Base-by-base conservation (phyloP, 2,329 filamentous ascomycete species). In the Chaetomiaceae sp. region DNA sequence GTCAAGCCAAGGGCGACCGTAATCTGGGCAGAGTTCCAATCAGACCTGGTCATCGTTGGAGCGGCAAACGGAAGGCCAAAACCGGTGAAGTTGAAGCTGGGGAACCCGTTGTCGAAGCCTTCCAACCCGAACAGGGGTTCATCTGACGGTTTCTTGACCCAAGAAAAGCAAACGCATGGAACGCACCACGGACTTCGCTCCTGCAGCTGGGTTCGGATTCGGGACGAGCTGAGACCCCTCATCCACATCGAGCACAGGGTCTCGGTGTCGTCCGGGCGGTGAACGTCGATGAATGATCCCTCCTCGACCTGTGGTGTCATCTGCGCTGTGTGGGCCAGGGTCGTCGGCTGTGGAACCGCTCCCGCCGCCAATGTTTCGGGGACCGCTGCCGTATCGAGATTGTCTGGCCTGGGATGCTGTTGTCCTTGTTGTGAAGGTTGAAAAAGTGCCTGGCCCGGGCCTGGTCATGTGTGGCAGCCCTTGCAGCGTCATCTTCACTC, bases 281-380 rank as follows among this genome's bases (percentile, higher is more conserved):
- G 27, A 31, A 12, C 9, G 27, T 9, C 4, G 4, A 3, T 31
- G 3, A 9, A 31, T 9, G 27, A 31, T 9, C 25, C 27, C 27
- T 9, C 27, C 8, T 31, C 14, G 8, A 12, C 8, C 14, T 31
- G 27, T 9, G 9, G 25, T 27, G 19, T 25, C 43, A 34, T 46
- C 3, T 22, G 33, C 9, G n/a, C 31, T 15, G 33, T 7, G 34
- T 48, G 46, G 36, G 23, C 34, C 46, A 33, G 44, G 44, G 44
- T 33, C 15, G 31, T 15, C 33, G 44, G 27, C 36, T 19, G 48
- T 50, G 38, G 47, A 43, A 43, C 38, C 27, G 6, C 19, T 12
- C 6, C n/a, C 39, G 42, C 20, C 45, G 39, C 45, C 49, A 51
- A 50, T 53, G 54, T 56, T 47, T 56, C 54, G 54, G 51, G 15